phyloP scores from a whole-genome alignment of 768 basidiomycete genomes.

The Lactarius tabidus region DNA sequence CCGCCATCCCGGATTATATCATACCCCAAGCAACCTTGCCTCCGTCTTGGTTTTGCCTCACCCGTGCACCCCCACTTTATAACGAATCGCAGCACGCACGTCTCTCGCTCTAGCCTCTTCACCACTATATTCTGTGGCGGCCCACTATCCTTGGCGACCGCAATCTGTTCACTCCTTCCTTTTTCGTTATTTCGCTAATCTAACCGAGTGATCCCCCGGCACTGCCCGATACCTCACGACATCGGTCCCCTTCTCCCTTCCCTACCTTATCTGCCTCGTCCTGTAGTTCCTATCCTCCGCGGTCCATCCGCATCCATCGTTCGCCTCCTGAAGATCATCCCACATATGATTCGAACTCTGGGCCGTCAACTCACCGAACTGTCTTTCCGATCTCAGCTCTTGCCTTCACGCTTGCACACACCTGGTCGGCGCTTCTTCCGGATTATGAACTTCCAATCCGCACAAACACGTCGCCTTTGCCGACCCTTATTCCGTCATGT shows the following conservation, averaged over 20 bases:
- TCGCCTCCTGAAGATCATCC: not conserved
- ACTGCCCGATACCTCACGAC: slow-evolving; percentile 9
- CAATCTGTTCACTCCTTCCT: not conserved
- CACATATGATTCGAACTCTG: not conserved
- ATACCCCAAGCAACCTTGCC: not conserved
- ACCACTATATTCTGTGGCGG: not conserved
- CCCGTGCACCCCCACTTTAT: not conserved
- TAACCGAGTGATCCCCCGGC: not conserved
- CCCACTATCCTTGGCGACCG: not conserved
- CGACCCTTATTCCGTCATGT: slow-evolving; percentile 17
- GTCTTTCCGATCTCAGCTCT: not conserved
- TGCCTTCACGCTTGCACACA: not conserved
- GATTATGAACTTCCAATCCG: slow-evolving; percentile 10
- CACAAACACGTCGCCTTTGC: slow-evolving; percentile 12
- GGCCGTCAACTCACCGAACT: not conserved
- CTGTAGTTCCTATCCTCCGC: slow-evolving; percentile 2
- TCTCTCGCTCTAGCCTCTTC: not conserved
- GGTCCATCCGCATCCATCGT: not conserved
- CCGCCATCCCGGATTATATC: not conserved
- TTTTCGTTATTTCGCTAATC: not conserved
- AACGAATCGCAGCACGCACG: not conserved
- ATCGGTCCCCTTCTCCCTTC: not conserved
- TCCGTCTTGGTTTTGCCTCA: not conserved
- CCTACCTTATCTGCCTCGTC: slow-evolving; percentile 4
- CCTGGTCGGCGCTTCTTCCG: not conserved